Base-by-base conservation (phyloP, 208 protist species). In the Leptomonas seymouri region DNA sequence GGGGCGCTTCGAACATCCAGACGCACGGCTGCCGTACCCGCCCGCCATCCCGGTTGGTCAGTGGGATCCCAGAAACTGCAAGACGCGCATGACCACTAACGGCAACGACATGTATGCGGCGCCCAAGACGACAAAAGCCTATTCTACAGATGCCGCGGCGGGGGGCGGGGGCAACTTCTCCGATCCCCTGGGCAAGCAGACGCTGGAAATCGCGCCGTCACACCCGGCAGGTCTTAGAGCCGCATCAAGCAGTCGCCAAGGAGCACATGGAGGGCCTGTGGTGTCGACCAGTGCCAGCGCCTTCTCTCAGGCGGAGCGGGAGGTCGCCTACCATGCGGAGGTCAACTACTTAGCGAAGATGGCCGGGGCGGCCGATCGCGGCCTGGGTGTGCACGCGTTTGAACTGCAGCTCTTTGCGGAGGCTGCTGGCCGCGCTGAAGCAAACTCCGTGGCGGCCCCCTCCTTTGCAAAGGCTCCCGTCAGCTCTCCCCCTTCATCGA, bases 101-200 rank as follows among this genome's bases (percentile, higher is more conserved):
- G 84, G 81, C n/a, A 62, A 67, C 39, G 87, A 95, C 76, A 81
- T 92, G 50, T 95, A 91, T 57, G 41, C 57, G 20, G 49, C 63
- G 0, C 51, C 54, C 28, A 25, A 12, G 0, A 3, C 44, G 0
- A 18, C 49, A 8, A 3, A 16, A 25, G 5, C 46, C 18, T 42
- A 41, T 5, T n/a, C 46, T 51, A 5, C 53, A 7, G n/a, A 21
- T 39, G 56, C 55, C 21, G 61, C 23, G 46, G 53, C n/a, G 18
- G 7, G 21, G 6, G 16, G 16, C 1, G 46, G 3, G 4, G 34
- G 21, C 18, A 28, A n/a, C n/a, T 34, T 39, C 4, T 9, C 14
- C 2, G 78, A 83, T 60, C 60, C 74, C 30, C 65, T 84, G 41
- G 53, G 55, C 18, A n/a, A 42, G 60, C 80, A 90, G 28, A 65